Evolutionary conservation across 208 protist species (phyloP).

Genomic region (Trypanosoma avium): DNA sequence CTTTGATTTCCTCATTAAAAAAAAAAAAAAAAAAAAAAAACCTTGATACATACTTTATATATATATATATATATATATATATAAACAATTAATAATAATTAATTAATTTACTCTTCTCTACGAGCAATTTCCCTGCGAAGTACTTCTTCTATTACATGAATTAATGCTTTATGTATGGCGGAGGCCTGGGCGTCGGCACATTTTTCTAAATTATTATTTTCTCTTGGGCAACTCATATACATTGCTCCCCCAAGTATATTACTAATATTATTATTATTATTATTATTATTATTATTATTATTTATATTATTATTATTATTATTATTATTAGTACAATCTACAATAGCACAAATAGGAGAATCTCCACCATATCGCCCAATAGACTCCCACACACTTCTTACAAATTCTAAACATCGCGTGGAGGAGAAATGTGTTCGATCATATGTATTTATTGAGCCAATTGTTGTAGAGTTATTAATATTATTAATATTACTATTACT

Average conservation of each 20-base stretch:
- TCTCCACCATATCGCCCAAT: slow-evolving; percentile 14
- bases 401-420: neutral
- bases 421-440: too few species aligned
- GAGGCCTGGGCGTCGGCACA: slow-evolving; percentile 1
- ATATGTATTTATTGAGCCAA: too few species aligned
- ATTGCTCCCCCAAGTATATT: neutral
- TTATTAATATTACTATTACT: neutral
- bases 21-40: too few species aligned
- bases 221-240: slow-evolving; percentile 7
- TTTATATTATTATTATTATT: neutral
- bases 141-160: slow-evolving; percentile 2
- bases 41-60: slow-evolving; percentile 8
- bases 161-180: slow-evolving; percentile 9
- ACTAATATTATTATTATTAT: too few species aligned
- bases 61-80: slow-evolving; percentile 9
- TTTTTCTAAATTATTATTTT: neutral
- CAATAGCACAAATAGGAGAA: slow-evolving; percentile 18
- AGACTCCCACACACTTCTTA: slow-evolving; percentile 7
- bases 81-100: neutral
- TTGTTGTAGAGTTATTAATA: too few species aligned
- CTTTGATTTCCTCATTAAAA: neutral
- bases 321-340: slow-evolving; percentile 5
- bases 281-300: neutral
- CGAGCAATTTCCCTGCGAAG: neutral
- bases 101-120: neutral